Conservation (phyloP, 2,329 filamentous ascomycete genomes). For the Curvularia spicifera region DNA sequence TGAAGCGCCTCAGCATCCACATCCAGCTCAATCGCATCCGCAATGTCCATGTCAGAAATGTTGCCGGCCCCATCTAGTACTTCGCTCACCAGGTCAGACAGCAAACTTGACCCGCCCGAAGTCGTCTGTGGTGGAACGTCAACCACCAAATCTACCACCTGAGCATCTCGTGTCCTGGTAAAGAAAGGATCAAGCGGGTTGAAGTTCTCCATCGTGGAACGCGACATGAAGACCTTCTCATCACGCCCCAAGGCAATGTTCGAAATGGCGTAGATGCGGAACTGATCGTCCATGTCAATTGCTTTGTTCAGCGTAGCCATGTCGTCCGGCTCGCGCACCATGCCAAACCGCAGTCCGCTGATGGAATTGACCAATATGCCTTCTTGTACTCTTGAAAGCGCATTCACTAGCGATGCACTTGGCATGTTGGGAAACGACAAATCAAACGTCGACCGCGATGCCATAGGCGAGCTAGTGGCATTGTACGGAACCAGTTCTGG, state of each 20-base stretch:
- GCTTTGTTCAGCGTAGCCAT: slow-evolving; percentile 47
- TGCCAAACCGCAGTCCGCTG: slow-evolving; percentile 66
- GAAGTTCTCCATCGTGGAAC: slow-evolving; percentile 70
- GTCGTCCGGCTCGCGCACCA: slow-evolving; percentile 67
- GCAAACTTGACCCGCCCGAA: slow-evolving; percentile 19
- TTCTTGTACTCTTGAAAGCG: slow-evolving; percentile 63
- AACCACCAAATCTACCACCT: slow-evolving; percentile 76
- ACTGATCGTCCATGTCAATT: slow-evolving; percentile 52
- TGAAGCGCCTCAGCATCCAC: slow-evolving; percentile 34
- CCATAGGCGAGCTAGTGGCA: slow-evolving; percentile 77
- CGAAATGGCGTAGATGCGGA: slow-evolving; percentile 80
- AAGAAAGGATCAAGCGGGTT: slow-evolving; percentile 85
- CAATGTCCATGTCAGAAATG: slow-evolving; percentile 32
- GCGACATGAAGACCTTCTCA: slow-evolving; percentile 81
- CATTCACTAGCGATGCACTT: slow-evolving; percentile 56
- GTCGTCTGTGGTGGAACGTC: slow-evolving; percentile 53
- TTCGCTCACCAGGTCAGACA: slow-evolving; percentile 34
- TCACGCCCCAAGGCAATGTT: slow-evolving; percentile 83
- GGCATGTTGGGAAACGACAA: slow-evolving; percentile 68
- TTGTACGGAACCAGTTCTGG: slow-evolving; percentile 73
- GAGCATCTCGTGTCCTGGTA: slow-evolving; percentile 73
- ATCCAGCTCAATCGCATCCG: slow-evolving; percentile 32
- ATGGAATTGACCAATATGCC: slow-evolving; percentile 67
- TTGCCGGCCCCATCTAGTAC: slow-evolving; percentile 33
- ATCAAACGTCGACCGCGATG: slow-evolving; percentile 73